Base-by-base conservation (phyloP, 257 asterid species). In the Nicotiana paniculata region DNA sequence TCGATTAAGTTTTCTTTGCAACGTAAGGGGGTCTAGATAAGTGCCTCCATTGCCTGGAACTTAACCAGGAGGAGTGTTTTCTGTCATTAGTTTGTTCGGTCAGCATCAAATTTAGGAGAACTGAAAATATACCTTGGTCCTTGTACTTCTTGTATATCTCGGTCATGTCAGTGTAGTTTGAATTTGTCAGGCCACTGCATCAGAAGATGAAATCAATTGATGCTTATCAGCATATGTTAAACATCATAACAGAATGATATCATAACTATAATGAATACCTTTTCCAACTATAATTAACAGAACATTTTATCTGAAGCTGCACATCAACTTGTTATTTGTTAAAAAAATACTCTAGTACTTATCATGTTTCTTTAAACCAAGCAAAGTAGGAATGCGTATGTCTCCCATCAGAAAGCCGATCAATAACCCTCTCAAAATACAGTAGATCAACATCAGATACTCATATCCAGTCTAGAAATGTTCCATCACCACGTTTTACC, bases 131-230 rank as follows among this genome's bases (percentile, higher is more conserved):
- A 93, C 98, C 98, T 93, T 92, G 87, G 81, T 90, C 91, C 93
- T 91, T 95, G 89, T 93, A 92, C 66, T 89, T 88, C 65, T 90
- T 87, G 48, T 95, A 93, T n/a, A 95, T 8, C 84, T 88, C 82
- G 1, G 93, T 85, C 90, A 95, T 58, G 87, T 93, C 98, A 0
- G 93, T 86, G 90, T 93, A 93, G 81, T 95, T 95, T 10, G 98
- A 90, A 84, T 91, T 88, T 81, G 99, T 82, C 79, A 95, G 92
- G 33, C 98, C 97, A 88, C 99, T 95, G 95, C 89, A 91, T 35
- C 81, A 89, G 48, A 30, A 77, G 26, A 72, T 63, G 6, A 32
- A 77, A 46, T 76, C 21, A 74, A 24, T 46, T 13, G 1, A 26
- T 5, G 0, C 4, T 26, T 13, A 16, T 26, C 11, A 15, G 26